phyloP scores from a whole-genome alignment of 1,139 yeast species.

The Kazachstania sp. region DNA sequence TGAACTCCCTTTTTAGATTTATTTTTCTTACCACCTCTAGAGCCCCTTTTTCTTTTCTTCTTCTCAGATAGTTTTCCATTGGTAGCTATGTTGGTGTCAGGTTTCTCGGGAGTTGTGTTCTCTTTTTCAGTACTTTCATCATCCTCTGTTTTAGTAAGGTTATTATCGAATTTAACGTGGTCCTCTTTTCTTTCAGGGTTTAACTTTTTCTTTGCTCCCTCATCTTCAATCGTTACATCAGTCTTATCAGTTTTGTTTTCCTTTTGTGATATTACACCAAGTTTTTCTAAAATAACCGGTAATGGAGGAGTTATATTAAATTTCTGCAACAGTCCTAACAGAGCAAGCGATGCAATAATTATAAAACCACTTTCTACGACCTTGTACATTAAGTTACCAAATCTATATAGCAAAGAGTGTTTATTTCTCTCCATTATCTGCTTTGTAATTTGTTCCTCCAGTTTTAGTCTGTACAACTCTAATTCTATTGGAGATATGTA shows the following conservation, averaged over 20 bases:
- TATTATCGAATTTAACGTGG: neutral
- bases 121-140: neutral
- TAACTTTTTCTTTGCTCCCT: neutral
- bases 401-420: slow-evolving; percentile 11
- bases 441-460: slow-evolving; percentile 21
- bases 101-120: neutral
- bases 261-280: slow-evolving; percentile 23
- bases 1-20: slow-evolving; percentile 31
- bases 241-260: neutral
- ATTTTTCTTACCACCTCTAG: slow-evolving; percentile 72
- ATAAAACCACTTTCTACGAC: slow-evolving; percentile 45
- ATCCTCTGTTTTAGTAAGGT: neutral
- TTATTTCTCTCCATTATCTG: slow-evolving; percentile 13
- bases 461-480: slow-evolving; percentile 17
- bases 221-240: slow-evolving; percentile 9
- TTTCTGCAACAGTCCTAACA: slow-evolving; percentile 33
- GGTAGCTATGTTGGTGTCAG: neutral
- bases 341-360: slow-evolving; percentile 32
- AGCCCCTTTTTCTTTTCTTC: slow-evolving; percentile 70
- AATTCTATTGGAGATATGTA: slow-evolving; percentile 24
- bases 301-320: slow-evolving; percentile 37
- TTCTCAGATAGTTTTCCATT: slow-evolving; percentile 11
- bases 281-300: slow-evolving; percentile 26
- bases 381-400: slow-evolving; percentile 35
- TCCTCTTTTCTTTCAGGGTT: neutral